Percentiles rank a stretch among this genome's conserved stretches.
Evolutionary conservation across 2,329 filamentous ascomycete genomes (phyloP).

Genomic region (Pseudonectria buxi): DNA sequence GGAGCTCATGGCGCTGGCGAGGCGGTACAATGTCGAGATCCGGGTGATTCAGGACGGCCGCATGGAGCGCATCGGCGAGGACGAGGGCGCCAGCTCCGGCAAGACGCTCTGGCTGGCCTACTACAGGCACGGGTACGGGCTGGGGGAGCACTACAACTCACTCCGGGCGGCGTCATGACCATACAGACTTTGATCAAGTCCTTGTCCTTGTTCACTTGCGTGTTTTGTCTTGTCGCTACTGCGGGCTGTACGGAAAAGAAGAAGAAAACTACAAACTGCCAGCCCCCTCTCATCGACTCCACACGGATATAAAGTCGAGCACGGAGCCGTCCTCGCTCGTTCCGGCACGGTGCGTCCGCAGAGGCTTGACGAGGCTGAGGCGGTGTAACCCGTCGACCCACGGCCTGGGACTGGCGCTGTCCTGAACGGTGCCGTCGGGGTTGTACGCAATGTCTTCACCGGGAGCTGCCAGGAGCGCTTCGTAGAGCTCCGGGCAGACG

Average conservation of each 20-base stretch:
- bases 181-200: background rate
- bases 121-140: constrained; percentile 85
- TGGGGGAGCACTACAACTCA: constrained; percentile 98
- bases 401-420: constrained; percentile 33
- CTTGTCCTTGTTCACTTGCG: background rate
- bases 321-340: constrained; percentile 38
- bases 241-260: background rate
- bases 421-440: constrained; percentile 36
- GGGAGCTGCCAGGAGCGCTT: constrained; percentile 62
- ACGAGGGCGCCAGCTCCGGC: constrained; percentile 44
- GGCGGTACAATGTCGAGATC: constrained; percentile 72
- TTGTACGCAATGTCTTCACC: constrained; percentile 60
- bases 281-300: constrained; percentile 31
- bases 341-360: constrained; percentile 42
- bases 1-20: constrained; percentile 79
- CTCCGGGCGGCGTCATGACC: constrained; percentile 43
- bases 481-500: constrained; percentile 61
- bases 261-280: constrained; percentile 1
- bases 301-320: constrained; percentile 49
- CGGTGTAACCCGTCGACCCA: constrained; percentile 33
- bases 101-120: constrained; percentile 78
- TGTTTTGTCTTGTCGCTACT: background rate
- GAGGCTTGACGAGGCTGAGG: constrained; percentile 44
- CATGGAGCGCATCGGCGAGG: constrained; percentile 62
- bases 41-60: constrained; percentile 79